Percentiles rank a stretch among this genome's conserved stretches.
Evolutionary conservation across 108 stramenopile species (phyloP).

Genomic region (Skeletonema costatum): DNA sequence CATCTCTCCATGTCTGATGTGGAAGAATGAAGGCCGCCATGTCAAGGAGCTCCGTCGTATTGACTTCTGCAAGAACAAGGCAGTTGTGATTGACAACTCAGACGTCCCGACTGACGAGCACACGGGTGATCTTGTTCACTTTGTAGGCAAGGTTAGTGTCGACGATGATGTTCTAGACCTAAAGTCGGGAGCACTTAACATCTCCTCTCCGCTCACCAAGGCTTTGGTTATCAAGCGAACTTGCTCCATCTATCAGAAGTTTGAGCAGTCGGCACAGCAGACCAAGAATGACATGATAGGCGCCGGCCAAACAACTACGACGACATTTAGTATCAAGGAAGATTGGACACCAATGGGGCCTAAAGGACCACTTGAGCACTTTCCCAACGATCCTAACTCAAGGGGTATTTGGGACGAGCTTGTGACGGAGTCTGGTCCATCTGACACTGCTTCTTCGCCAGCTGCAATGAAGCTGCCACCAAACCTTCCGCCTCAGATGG

Average conservation of each 20-base stretch:
- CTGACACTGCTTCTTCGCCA: constrained; percentile 19
- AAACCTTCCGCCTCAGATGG: constrained; percentile 38
- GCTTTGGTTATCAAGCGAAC: constrained; percentile 51
- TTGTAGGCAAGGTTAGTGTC: constrained; percentile 54
- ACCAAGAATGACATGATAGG: constrained; percentile 48
- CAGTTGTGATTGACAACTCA: constrained; percentile 42
- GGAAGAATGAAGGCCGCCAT: constrained; percentile 63
- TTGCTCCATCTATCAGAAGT: constrained; percentile 57
- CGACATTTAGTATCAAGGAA: constrained; percentile 45
- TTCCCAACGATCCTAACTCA: constrained; percentile 42
- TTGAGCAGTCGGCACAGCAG: constrained; percentile 34
- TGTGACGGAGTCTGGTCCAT: constrained; percentile 18
- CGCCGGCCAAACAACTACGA: constrained; percentile 54
- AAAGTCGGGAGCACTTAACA: constrained; percentile 40
- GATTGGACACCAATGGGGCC: constrained; percentile 55
- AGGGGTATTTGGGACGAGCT: constrained; percentile 39
- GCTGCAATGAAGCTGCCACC: constrained; percentile 6
- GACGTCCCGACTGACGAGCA: constrained; percentile 41
- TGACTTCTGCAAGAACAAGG: constrained; percentile 59
- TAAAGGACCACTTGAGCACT: constrained; percentile 34
- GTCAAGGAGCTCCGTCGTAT: constrained; percentile 50
- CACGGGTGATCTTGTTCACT: constrained; percentile 48
- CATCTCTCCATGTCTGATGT: constrained; percentile 49
- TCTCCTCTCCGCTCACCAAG: constrained; percentile 40
- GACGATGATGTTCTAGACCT: constrained; percentile 48